These are phyloP conservation scores for Aspergillus coremiiformis DNA, from an alignment of 495 filamentous ascomycete genomes.

Conservation along the genomic window DNA sequence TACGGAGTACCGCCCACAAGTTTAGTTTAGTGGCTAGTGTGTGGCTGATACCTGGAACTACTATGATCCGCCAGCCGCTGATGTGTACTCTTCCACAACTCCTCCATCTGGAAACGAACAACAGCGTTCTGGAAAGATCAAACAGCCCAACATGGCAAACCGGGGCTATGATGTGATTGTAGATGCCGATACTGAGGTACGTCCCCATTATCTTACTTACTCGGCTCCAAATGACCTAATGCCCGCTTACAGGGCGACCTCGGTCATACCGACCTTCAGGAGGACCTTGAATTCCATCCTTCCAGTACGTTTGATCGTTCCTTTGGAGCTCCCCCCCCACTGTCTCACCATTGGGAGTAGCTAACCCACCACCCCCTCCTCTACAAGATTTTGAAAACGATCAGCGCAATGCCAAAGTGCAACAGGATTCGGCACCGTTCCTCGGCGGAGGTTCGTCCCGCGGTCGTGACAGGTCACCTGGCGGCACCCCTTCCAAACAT, in stretches of 20 bases:
- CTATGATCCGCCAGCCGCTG: slow-evolving; percentile 5
- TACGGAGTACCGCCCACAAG: too few relatives aligned
- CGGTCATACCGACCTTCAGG: slow-evolving; percentile 94
- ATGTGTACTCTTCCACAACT: slow-evolving; percentile 19
- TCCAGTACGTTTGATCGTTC: slow-evolving; percentile 52
- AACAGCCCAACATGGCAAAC: slow-evolving; percentile 57
- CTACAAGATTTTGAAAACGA: slow-evolving; percentile 46
- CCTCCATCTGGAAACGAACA: slow-evolving; percentile 8
- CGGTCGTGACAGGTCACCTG: slow-evolving; percentile 37
- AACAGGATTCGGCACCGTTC: slow-evolving; percentile 51
- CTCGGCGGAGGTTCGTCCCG: slow-evolving; percentile 48
- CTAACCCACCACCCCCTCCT: too few relatives aligned
- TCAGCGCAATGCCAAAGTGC: slow-evolving; percentile 50
- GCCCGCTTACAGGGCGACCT: slow-evolving; percentile 71
- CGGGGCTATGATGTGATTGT: slow-evolving; percentile 95
- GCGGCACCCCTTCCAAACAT: slow-evolving; percentile 59
- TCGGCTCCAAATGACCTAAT: slow-evolving; percentile 12
- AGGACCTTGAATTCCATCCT: slow-evolving; percentile 97
- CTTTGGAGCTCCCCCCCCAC: neutral
- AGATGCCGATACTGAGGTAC: slow-evolving; percentile 86
- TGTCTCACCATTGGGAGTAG: neutral
- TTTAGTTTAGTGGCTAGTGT: slow-evolving; percentile 16
- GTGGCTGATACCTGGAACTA: slow-evolving; percentile 14
- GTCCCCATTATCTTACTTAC: neutral
- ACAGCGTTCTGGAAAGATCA: slow-evolving; percentile 11